Conservation (phyloP, 345 rosid species). For the Hibiscus syriacus region DNA sequence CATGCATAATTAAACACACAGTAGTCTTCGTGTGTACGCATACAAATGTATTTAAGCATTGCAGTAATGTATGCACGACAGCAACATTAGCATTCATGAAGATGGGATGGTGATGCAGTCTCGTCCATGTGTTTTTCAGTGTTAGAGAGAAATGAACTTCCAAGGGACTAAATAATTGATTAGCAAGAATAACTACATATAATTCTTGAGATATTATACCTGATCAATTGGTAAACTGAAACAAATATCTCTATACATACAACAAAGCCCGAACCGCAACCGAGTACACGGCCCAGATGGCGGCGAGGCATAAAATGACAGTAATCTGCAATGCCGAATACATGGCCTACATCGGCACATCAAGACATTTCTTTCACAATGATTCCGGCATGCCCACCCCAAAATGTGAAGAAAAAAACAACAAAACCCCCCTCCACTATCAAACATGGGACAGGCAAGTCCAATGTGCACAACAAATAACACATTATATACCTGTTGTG, state of each 20-base stretch:
- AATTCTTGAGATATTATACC: conserved; percentile 32
- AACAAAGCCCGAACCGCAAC: conserved; percentile 38
- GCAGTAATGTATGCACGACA: no score
- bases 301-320: conserved; percentile 23
- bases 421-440: conserved; percentile 11
- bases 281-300: conserved; percentile 22
- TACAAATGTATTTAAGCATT: no score
- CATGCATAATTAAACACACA: no score
- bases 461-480: conserved; percentile 14
- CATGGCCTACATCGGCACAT: background rate
- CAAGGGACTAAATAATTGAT: no score
- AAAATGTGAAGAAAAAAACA: conserved; percentile 12
- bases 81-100: no score
- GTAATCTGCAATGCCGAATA: background rate
- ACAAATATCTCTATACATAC: conserved; percentile 51
- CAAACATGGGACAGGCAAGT: background rate
- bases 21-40: no score
- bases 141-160: no score
- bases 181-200: no score
- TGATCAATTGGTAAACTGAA: conserved; percentile 35
- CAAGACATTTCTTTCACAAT: conserved; percentile 8
- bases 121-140: no score
- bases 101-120: no score
- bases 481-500: conserved; percentile 17
- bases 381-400: conserved; percentile 7